These are phyloP conservation scores for Dunaliella sp. DNA, from an alignment of 139 green algal species.

Conservation along the genomic window DNA sequence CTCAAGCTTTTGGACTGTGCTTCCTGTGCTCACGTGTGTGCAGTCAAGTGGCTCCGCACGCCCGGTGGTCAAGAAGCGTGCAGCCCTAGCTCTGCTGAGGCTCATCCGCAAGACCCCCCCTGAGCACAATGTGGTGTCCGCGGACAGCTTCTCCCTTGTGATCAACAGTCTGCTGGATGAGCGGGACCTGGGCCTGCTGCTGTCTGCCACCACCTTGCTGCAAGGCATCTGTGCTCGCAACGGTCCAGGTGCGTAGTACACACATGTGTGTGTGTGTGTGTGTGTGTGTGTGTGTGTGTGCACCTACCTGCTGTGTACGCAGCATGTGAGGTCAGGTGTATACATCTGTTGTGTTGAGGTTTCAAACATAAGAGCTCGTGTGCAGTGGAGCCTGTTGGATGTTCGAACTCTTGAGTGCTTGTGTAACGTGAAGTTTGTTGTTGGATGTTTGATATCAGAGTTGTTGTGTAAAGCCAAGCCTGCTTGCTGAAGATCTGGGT, in stretches of 20 bases:
- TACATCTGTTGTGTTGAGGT: neutral
- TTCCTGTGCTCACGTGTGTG: neutral
- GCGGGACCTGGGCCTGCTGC: constrained; percentile 85
- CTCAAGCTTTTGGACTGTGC: too few relatives aligned
- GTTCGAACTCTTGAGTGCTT: too few relatives aligned
- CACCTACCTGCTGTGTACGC: neutral
- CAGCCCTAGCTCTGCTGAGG: constrained; percentile 90
- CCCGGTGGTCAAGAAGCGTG: constrained; percentile 95
- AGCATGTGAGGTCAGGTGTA: neutral
- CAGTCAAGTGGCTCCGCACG: constrained; percentile 73
- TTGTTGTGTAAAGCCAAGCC: too few relatives aligned
- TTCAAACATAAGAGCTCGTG: too few relatives aligned
- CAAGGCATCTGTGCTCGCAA: constrained; percentile 75
- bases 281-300: constrained; percentile 38
- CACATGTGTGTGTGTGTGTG: neutral
- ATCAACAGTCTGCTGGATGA: constrained; percentile 86
- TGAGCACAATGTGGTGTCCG: constrained; percentile 54
- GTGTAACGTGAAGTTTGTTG: too few relatives aligned
- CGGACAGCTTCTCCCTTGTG: constrained; percentile 49
- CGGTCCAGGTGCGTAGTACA: constrained; percentile 30
- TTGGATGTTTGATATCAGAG: too few relatives aligned
- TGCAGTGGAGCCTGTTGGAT: too few relatives aligned
- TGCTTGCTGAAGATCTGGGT: too few relatives aligned
- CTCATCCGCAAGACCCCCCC: constrained; percentile 85
- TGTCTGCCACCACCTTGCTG: constrained; percentile 80